Conservation (phyloP, 805 yeast genomes). For the Kluyveromyces lactis region DNA sequence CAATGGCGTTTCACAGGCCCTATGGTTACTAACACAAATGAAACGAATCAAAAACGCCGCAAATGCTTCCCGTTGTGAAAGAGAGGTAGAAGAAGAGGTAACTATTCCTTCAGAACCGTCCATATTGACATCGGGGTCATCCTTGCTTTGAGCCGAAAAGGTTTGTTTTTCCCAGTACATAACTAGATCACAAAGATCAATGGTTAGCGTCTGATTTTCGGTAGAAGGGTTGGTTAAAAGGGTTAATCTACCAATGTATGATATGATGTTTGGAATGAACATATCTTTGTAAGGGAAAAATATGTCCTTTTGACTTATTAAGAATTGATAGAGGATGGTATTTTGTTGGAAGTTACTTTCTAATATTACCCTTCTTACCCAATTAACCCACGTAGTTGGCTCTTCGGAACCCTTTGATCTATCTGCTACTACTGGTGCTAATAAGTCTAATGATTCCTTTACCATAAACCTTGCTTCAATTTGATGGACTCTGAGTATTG, state of each 20-base stretch:
- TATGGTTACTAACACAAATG: constrained; percentile 76
- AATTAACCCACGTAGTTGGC: constrained; percentile 68
- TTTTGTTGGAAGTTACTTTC: constrained; percentile 88
- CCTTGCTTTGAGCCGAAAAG: constrained; percentile 9
- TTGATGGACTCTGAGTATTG: constrained; percentile 75
- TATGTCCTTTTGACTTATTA: constrained; percentile 75
- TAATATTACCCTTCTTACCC: constrained; percentile 87
- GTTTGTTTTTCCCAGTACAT: constrained; percentile 75
- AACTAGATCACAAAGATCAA: constrained; percentile 81
- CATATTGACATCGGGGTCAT: constrained; percentile 22
- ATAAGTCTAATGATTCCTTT: constrained; percentile 74
- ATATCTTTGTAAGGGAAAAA: constrained; percentile 84
- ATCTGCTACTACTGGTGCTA: constrained; percentile 79
- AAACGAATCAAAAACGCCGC: constrained; percentile 82
- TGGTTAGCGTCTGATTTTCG: constrained; percentile 79
- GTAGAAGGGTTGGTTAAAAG: constrained; percentile 65
- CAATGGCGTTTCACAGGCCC: constrained; percentile 75
- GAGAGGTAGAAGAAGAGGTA: constrained; percentile 41
- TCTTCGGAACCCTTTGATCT: constrained; percentile 49
- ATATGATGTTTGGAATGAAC: constrained; percentile 78
- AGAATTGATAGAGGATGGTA: constrained; percentile 77
- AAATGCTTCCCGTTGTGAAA: constrained; percentile 80
- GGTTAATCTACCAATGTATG: constrained; percentile 87
- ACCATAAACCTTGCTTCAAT: constrained; percentile 78
- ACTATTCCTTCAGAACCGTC: constrained; percentile 1